phyloP scores from a whole-genome alignment of 2,329 filamentous ascomycete species.

The Xenoacremonium recifei region DNA sequence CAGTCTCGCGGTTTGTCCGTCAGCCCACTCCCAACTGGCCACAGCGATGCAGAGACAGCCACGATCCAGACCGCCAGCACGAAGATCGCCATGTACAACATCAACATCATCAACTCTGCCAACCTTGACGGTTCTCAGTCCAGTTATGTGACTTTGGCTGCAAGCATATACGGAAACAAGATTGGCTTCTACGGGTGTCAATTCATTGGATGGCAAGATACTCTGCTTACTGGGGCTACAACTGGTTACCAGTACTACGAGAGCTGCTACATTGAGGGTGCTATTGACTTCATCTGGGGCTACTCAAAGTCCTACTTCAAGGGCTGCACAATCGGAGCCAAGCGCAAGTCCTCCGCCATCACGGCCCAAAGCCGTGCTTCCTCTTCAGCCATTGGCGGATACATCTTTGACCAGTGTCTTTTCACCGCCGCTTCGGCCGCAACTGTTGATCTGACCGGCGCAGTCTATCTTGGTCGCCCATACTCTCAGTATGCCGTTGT shows the following conservation, averaged over 20 bases:
- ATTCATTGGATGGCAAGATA: slow-evolving; percentile 49
- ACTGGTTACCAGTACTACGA: slow-evolving; percentile 46
- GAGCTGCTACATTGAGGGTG: slow-evolving; percentile 34
- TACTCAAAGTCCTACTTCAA: slow-evolving; percentile 33
- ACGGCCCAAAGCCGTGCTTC: slow-evolving; percentile 28
- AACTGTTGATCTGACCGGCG: too few relatives aligned
- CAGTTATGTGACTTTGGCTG: slow-evolving; percentile 41
- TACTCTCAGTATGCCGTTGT: too few relatives aligned
- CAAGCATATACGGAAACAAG: slow-evolving; percentile 29
- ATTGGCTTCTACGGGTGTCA: slow-evolving; percentile 37
- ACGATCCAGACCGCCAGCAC: slow-evolving; percentile 13
- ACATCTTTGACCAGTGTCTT: slow-evolving; percentile 29
- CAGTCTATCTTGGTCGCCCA: too few relatives aligned
- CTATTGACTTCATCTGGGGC: slow-evolving; percentile 21
- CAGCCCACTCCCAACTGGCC: slow-evolving; percentile 12
- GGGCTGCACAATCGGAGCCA: slow-evolving; percentile 33
- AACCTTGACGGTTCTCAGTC: slow-evolving; percentile 33
- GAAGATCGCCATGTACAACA: slow-evolving; percentile 56
- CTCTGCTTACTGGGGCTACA: slow-evolving; percentile 38
- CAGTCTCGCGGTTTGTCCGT: slow-evolving; percentile 15
- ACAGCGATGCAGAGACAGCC: slow-evolving; percentile 20
- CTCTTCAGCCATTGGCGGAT: slow-evolving; percentile 25
- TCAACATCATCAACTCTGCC: slow-evolving; percentile 48
- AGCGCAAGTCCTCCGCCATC: slow-evolving; percentile 28
- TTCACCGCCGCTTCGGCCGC: too few relatives aligned